Evolutionary conservation across 768 basidiomycete genomes (phyloP), one percentile per base, ranked within the genome.

Genomic region (Lactarius akahatsu): DNA sequence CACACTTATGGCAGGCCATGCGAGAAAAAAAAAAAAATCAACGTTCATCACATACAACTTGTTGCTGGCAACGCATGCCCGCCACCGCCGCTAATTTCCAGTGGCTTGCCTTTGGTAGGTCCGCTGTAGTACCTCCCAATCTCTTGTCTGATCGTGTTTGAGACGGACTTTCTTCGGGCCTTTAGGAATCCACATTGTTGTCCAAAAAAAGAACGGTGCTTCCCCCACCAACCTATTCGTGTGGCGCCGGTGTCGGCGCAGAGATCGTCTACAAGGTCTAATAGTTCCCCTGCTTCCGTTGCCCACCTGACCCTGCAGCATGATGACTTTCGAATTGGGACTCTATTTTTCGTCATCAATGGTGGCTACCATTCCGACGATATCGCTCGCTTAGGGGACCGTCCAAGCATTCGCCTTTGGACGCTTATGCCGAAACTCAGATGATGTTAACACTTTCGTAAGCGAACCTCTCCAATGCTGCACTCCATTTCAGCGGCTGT

Each of bases 141-240:
- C 50, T 52, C 26, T 2, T 28, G 36, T 57, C 55, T 62, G 61
- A 66, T 62, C 40, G 38, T 43, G 40, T 62, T 40, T 65, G 20
- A 28, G 34, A 18, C 65, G 65, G 65, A 50, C n/a, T 34, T 58
- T 66, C 26, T 41, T 59, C 65, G 65, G 65, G n/a, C 13, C 30
- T 15, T 36, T 5, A 43, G 30, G 65, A 61, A 61, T 40, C 41
- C 34, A 28, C 34, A 41, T 34, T 28, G 28, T 47, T 55, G 40
- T 10, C 56, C 28, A 57, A 62, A 52, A 28, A 36, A 47, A 30
- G n/a, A 32, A 26, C 30, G 60, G 55, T 30, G 50, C 56, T 52
- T 62, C 38, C 36, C 50, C 36, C 23, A 26, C 50, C 57, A 47
- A 40, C 60, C 40, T 60, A 32, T 23, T 66, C n/a, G 61, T 57